Evolutionary conservation across 2,329 filamentous ascomycete species (phyloP), one percentile per base, ranked within the genome.

Genomic region (Xylariaceae sp.): DNA sequence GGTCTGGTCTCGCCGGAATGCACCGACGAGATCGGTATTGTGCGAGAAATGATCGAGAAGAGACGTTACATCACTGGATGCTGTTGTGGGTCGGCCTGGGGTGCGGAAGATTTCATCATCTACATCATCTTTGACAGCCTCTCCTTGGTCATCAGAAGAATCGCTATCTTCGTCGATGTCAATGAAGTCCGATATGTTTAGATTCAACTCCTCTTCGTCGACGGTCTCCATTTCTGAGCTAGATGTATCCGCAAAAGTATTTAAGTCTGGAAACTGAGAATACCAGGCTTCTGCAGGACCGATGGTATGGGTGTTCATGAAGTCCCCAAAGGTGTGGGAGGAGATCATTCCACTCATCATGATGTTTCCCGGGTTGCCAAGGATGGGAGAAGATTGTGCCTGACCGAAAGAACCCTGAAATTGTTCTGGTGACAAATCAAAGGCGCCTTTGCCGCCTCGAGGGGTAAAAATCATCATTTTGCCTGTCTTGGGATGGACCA

Each of bases 231-330:
- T 73, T 36, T 80, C 76, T 3, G 75, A 70, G 6, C 71, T 65
- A 12, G 65, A 70, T 19, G 46, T 45, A 19, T 61, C 60, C 6
- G 54, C 51, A 3, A 70, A 69, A 14, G 72, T 65, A 37, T 77
- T 75, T 42, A 77, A 75, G 50, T 86, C 82, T 11, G 79, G 76
- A 10, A 75, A 74, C 43, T 84, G 82, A 5, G 85, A 80, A 57
- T 86, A 90, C 64, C 89, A 90, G 6, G 86, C 85, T 65, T 90
- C 86, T 0, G 82, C 76, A 2, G 86, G 84, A 1, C 85, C 86
- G 58, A 88, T 74, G n/a, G 81, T 75, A 59, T 86, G 82, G 5
- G 79, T 80, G 53, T 77, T 76, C 64, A 81, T 69, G 47, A 76
- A 76, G 56, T 79, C 75, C 34, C 74, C 75, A 54, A 78, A 77